Evolutionary conservation across 106 monocot genomes (phyloP).

Genomic region (Allium cepa): DNA sequence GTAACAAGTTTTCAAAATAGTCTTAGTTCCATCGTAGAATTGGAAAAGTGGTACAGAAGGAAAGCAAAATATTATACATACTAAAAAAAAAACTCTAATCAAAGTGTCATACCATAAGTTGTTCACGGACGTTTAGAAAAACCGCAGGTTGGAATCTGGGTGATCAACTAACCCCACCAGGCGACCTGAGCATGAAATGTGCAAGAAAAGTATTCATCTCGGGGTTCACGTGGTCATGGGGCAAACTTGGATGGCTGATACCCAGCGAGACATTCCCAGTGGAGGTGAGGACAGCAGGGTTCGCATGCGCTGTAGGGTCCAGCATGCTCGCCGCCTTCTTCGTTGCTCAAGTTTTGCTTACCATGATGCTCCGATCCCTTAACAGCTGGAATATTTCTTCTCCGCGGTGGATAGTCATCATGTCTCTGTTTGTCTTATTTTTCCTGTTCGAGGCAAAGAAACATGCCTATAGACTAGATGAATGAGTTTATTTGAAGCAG

Average conservation of each 20-base stretch:
- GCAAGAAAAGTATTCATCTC: slow-evolving; percentile 14
- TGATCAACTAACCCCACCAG: background rate
- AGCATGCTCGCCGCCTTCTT: slow-evolving; percentile 32
- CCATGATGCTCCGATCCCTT: slow-evolving; percentile 24
- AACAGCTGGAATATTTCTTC: slow-evolving; percentile 22
- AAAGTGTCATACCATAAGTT: background rate
- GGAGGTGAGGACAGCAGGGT: slow-evolving; percentile 33
- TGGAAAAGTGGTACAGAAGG: no score
- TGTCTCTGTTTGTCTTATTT: slow-evolving; percentile 18
- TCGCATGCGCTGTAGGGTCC: slow-evolving; percentile 27
- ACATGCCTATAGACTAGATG: slow-evolving; percentile 47
- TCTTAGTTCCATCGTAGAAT: no score
- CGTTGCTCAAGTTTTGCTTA: slow-evolving; percentile 14
- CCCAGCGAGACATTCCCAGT: slow-evolving; percentile 43
- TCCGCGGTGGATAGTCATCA: slow-evolving; percentile 29
- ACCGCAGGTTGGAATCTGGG: slow-evolving; percentile 1
- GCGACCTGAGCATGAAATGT: background rate
- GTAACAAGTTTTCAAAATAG: no score
- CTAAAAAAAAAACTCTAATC: no score
- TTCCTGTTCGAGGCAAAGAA: slow-evolving; percentile 37
- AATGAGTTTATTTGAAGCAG: slow-evolving; percentile 9
- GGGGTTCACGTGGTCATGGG: slow-evolving; percentile 41
- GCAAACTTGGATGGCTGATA: slow-evolving; percentile 40
- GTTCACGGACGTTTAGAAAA: background rate
- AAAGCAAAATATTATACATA: no score